Conservation (phyloP, 1,284 basidiomycete species). For the Stygiomarasmius scandens region DNA sequence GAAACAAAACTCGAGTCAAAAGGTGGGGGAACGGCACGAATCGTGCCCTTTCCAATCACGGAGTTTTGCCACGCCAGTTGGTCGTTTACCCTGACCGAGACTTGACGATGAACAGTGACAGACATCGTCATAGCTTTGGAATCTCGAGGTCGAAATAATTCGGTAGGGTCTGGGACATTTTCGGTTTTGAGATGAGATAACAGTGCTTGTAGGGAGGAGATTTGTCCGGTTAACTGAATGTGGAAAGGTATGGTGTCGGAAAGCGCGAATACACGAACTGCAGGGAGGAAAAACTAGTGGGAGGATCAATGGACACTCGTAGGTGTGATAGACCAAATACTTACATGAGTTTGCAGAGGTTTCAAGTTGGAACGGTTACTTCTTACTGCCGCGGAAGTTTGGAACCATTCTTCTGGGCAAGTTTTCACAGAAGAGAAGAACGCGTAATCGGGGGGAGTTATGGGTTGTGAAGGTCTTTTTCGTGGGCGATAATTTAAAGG, state of each 20-base stretch:
- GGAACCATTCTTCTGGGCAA: constrained; percentile 13
- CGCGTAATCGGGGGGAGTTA: neutral
- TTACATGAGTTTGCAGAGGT: constrained; percentile 9
- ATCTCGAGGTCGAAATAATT: constrained; percentile 1
- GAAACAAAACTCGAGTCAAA: neutral
- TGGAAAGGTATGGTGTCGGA: constrained; percentile 18
- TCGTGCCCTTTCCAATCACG: constrained; percentile 15
- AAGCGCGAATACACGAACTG: constrained; percentile 16
- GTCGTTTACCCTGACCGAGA: constrained; percentile 16
- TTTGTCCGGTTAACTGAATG: constrained; percentile 16
- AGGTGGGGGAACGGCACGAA: constrained; percentile 18
- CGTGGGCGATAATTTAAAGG: constrained; percentile 11
- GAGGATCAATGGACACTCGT: neutral
- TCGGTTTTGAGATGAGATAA: constrained; percentile 8
- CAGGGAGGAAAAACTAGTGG: constrained; percentile 16
- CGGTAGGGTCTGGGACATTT: neutral
- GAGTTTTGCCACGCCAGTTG: constrained; percentile 14
- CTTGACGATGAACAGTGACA: constrained; percentile 22
- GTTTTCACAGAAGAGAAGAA: constrained; percentile 9
- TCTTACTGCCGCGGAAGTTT: neutral
- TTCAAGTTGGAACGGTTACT: neutral
- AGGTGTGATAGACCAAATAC: neutral
- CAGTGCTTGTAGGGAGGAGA: constrained; percentile 2
- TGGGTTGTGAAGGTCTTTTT: constrained; percentile 7
- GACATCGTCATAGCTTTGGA: constrained; percentile 8